A percentile compares a stretch with the other conserved stretches of the same genome.
phyloP scores from a whole-genome alignment of 2,329 filamentous ascomycete species.

The Metarhizium rileyi region DNA sequence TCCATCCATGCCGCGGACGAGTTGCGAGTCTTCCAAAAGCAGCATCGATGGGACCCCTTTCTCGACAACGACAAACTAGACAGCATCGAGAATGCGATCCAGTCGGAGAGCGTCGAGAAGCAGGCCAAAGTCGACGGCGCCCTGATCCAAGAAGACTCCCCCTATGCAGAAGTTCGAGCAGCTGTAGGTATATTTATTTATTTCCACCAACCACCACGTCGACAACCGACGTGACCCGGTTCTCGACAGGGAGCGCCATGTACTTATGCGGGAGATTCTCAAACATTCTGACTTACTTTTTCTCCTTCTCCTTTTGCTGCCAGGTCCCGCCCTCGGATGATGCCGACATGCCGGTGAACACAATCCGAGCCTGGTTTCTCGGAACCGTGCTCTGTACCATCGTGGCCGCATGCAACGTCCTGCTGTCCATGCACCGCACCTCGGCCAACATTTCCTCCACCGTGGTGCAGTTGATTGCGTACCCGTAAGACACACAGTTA shows the following conservation, averaged over 20 bases:
- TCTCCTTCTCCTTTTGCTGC: no score
- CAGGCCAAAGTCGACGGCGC: constrained; percentile 34
- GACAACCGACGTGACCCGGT: no score
- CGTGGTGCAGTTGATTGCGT: constrained; percentile 46
- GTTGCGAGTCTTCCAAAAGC: constrained; percentile 15
- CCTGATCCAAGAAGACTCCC: constrained; percentile 41
- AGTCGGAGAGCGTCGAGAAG: no score
- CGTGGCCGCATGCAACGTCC: constrained; percentile 44
- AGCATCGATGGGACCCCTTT: constrained; percentile 48
- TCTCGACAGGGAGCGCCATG: no score
- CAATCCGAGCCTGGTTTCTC: constrained; percentile 50
- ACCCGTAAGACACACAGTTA: constrained; percentile 24
- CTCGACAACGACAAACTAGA: constrained; percentile 41
- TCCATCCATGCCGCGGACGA: no score
- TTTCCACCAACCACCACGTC: no score
- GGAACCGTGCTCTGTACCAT: constrained; percentile 47
- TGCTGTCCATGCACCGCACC: constrained; percentile 38
- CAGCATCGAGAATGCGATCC: constrained; percentile 36
- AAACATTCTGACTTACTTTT: no score
- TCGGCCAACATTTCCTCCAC: constrained; percentile 41
- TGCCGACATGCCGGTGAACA: constrained; percentile 39
- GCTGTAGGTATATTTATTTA: constrained; percentile 15
- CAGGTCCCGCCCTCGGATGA: constrained; percentile 33
- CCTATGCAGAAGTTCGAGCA: constrained; percentile 17
- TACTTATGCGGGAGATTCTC: no score